Base-by-base conservation (phyloP, 129 eudicot genomes). In the Rutidosis leptorrhynchoides region DNA sequence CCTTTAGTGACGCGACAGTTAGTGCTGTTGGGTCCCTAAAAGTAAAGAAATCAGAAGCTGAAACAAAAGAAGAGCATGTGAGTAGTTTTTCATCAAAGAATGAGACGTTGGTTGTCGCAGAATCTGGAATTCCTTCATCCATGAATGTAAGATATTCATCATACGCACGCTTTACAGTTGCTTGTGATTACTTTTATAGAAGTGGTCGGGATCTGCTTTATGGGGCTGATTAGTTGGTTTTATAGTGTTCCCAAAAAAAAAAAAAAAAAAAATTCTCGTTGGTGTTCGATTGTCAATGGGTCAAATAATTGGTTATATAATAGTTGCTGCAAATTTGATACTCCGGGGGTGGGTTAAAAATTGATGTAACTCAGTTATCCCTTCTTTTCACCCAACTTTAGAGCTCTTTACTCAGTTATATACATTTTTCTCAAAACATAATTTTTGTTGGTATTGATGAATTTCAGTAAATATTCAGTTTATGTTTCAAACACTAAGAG, bases 1-100 rank as follows among this genome's bases (percentile, higher is more conserved):
- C 96, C 56, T 85, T 80, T 23, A 69, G 80, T 70, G 99, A 89
- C 55, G 87, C 81, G 65, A 75, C 80, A 46, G 61, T 84, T 22
- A 65, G 63, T 72, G 80, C 82, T 5, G 76, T 78, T 73, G 96
- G 92, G 24, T 92, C 97, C 51, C 99, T 95, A 0, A 94, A 89
- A 83, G 78, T 81, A 16, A 88, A 93, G 79, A 88, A 88, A 76
- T 84, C 90, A 7, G 98, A 90, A 62, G 81, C 78, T 55, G 99
- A 93, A 75, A 74, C 96, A 15, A 79, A 87, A 70, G 99, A 94
- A 73, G 97, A 94, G 63, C 80, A 86, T 74, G 60, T 82, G 73
- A 89, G 37, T 77, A 82, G 83, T 82, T 64, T 82, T 75, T 75
- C 89, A 53, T 82, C 88, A 16, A 79, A 84, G 78, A 71, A 87